These are phyloP conservation scores for Citrus inodora DNA, from an alignment of 345 rosid genomes.

Conservation along the genomic window DNA sequence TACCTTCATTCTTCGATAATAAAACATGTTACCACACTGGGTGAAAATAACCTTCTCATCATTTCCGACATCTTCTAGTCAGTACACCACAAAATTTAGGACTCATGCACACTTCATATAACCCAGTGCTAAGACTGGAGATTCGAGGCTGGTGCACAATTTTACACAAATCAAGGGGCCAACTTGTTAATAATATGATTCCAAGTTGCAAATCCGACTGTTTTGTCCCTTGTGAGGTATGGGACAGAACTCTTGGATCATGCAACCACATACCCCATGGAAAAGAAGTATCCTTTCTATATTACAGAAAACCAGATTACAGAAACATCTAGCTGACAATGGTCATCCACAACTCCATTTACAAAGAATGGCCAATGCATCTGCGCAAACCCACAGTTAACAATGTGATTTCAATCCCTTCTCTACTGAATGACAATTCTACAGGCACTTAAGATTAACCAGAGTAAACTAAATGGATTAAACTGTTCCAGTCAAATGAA, in stretches of 20 bases:
- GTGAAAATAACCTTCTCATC: neutral
- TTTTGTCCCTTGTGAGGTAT: too few relatives aligned
- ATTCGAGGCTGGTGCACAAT: neutral
- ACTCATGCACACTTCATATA: neutral
- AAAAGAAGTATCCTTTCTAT: neutral
- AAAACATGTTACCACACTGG: neutral
- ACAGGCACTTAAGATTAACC: neutral
- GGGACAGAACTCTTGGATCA: too few relatives aligned
- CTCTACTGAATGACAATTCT: neutral
- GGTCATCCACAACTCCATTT: conserved; percentile 15
- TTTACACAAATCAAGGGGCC: too few relatives aligned
- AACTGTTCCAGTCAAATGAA: neutral
- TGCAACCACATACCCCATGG: too few relatives aligned
- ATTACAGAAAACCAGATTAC: neutral
- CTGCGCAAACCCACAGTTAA: neutral
- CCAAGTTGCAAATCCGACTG: neutral
- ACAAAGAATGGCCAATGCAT: conserved; percentile 20
- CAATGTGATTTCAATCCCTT: neutral
- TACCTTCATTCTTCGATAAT: neutral
- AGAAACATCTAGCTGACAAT: neutral
- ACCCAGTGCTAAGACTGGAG: neutral
- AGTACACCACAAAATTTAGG: neutral
- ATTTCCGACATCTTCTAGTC: neutral
- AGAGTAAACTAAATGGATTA: neutral
- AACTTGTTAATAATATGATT: neutral